A percentile compares a stretch with the other conserved stretches of the same genome.
These are phyloP conservation scores for Choiromyces venosus DNA, from an alignment of 495 filamentous ascomycete genomes.

Conservation along the genomic window DNA sequence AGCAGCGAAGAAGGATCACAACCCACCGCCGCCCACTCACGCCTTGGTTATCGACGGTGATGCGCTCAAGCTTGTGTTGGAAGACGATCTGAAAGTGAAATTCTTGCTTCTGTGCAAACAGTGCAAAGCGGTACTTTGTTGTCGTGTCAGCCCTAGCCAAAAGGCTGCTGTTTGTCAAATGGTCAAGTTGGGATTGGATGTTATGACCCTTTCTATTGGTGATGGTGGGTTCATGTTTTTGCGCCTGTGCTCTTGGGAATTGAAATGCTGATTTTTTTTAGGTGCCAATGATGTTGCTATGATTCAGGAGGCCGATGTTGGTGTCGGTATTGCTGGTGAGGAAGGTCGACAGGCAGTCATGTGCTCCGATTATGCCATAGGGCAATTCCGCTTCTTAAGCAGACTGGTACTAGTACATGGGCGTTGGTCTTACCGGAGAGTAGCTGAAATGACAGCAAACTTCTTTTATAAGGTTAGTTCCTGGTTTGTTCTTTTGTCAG, in stretches of 20 bases:
- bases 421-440: slow-evolving; percentile 87
- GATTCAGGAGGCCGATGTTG: slow-evolving; percentile 98
- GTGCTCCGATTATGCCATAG: slow-evolving; percentile 98
- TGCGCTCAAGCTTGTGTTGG: slow-evolving; percentile 80
- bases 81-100: slow-evolving; percentile 75
- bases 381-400: slow-evolving; percentile 91
- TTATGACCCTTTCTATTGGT: slow-evolving; percentile 94
- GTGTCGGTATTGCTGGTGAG: slow-evolving; percentile 95
- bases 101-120: slow-evolving; percentile 96
- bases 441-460: slow-evolving; percentile 92
- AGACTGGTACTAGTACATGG: slow-evolving; percentile 92
- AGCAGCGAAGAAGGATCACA: slow-evolving; percentile 71
- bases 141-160: slow-evolving; percentile 92
- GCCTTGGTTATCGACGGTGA: slow-evolving; percentile 98
- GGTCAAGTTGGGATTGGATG: slow-evolving; percentile 89
- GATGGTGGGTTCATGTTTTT: slow-evolving; percentile 55
- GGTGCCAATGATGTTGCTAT: slow-evolving; percentile 95
- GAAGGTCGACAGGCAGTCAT: slow-evolving; percentile 97
- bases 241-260: not conserved
- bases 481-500: slow-evolving; percentile 15
- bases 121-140: slow-evolving; percentile 95
- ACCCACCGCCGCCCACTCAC: slow-evolving; percentile 78
- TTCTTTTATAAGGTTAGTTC: slow-evolving; percentile 88
- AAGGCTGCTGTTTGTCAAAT: slow-evolving; percentile 96
- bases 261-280: slow-evolving; percentile 14